Conservation (phyloP, 164 flowering plant genomes). For the Stephania yunnanensis region DNA sequence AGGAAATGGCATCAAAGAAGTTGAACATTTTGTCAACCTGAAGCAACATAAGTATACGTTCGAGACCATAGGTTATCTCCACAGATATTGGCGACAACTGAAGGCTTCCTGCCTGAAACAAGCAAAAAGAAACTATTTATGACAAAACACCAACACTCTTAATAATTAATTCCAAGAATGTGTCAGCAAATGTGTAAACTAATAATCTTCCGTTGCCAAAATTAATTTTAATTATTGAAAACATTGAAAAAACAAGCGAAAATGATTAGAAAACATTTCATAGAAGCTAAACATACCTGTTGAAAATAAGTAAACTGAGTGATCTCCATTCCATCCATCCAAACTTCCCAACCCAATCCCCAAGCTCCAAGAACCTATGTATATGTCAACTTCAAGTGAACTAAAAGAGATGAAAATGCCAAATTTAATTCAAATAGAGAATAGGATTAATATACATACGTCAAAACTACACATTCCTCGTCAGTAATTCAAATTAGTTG, state of each 20-base stretch:
- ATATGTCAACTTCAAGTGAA: constrained; percentile 4
- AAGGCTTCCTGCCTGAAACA: constrained; percentile 83
- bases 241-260: background rate
- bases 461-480: no score
- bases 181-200: background rate
- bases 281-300: constrained; percentile 51
- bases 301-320: constrained; percentile 98
- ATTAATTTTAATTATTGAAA: background rate
- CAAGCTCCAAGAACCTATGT: constrained; percentile 95
- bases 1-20: constrained; percentile 3
- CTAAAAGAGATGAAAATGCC: background rate
- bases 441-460: background rate
- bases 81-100: constrained; percentile 81
- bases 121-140: background rate
- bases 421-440: background rate
- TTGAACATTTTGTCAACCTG: constrained; percentile 47
- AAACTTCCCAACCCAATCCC: constrained; percentile 99
- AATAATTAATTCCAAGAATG: background rate
- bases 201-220: background rate
- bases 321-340: constrained; percentile 99
- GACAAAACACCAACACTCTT: background rate
- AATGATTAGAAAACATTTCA: background rate
- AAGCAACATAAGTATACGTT: constrained; percentile 91
- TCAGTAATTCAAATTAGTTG: background rate
- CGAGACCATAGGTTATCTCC: constrained; percentile 99